Conservation (phyloP, 2,329 filamentous ascomycete species). For the Exophiala viscosa region DNA sequence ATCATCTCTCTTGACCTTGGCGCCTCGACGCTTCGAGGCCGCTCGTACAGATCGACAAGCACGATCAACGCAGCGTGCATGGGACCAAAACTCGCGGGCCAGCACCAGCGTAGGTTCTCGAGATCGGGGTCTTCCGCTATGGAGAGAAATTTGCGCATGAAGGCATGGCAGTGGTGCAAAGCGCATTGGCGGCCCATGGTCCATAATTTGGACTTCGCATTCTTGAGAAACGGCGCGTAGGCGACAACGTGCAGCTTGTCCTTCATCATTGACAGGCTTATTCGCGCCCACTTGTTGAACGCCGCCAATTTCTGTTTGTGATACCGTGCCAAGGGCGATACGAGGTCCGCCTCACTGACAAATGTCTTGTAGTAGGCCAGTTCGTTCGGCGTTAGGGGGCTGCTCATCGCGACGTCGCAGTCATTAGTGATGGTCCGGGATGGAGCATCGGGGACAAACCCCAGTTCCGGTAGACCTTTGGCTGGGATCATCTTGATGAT, state of each 20-base stretch:
- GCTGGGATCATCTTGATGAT: slow-evolving; percentile 44
- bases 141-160: slow-evolving; percentile 49
- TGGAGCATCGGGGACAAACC: slow-evolving; percentile 20
- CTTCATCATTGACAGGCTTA: slow-evolving; percentile 43
- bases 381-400: slow-evolving; percentile 24
- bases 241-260: slow-evolving; percentile 45
- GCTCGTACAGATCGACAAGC: slow-evolving; percentile 48
- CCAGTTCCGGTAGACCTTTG: slow-evolving; percentile 29
- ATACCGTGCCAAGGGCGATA: slow-evolving; percentile 36
- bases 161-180: slow-evolving; percentile 46
- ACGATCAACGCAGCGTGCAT: slow-evolving; percentile 48
- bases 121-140: slow-evolving; percentile 46
- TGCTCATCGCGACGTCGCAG: slow-evolving; percentile 18
- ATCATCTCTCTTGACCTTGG: slow-evolving; percentile 44
- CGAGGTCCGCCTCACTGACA: slow-evolving; percentile 5
- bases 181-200: slow-evolving; percentile 45
- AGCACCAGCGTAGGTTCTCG: slow-evolving; percentile 48
- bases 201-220: slow-evolving; percentile 47
- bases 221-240: slow-evolving; percentile 48
- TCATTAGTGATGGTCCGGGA: slow-evolving; percentile 3
- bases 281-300: slow-evolving; percentile 47
- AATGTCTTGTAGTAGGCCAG: slow-evolving; percentile 15
- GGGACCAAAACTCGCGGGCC: slow-evolving; percentile 45
- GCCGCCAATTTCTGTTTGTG: slow-evolving; percentile 40
- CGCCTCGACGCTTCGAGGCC: slow-evolving; percentile 44